Base-by-base conservation (phyloP, 805 yeast genomes). In the Kazachstania martiniae region DNA sequence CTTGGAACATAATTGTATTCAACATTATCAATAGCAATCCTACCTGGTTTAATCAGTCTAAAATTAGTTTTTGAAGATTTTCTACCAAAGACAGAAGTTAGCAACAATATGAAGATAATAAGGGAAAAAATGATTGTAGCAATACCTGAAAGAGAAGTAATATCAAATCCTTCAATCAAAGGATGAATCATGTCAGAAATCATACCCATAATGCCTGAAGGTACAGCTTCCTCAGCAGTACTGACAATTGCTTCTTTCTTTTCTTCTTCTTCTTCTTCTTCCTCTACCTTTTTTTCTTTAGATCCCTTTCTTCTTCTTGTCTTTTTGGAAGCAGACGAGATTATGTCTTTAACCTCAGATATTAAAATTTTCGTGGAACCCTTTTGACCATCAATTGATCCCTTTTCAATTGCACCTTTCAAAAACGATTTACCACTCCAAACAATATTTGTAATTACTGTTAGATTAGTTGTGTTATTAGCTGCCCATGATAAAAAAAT, bases 371-470 rank as follows among this genome's bases (percentile, higher is more conserved):
- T 42, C 33, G 71, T 63, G 0, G 79, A 64, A 15, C 72, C 74
- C 41, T 71, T 74, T 51, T 82, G 94, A 0, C 91, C 93, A 25
- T 76, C 74, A 35, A 77, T 69, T 4, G 85, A 66, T 27, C 85
- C 86, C 38, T 71, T 80, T 47, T 82, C 93, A 40, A 82, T 72
- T 0, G 81, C 74, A 14, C 82, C 70, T 51, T 79, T 81, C 41
- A 82, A 67, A 79, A 86, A 77, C 21, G 84, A 75, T 43, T 74
- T 74, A 5, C 81, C 82, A 1, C 74, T 62, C 93, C 93, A 82
- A 17, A 71, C 67, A 33, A 80, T 69, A 31, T 59, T 65, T 1
- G 81, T 77, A 3, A 72, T 61, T 12, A 77, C 70, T 21, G 62
- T 62, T 13, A 82, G 33, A 16, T 55, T 59, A 1, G 89, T 77